phyloP scores from a whole-genome alignment of 176 grass and related monocot genomes.

The Guadua angustifolia region DNA sequence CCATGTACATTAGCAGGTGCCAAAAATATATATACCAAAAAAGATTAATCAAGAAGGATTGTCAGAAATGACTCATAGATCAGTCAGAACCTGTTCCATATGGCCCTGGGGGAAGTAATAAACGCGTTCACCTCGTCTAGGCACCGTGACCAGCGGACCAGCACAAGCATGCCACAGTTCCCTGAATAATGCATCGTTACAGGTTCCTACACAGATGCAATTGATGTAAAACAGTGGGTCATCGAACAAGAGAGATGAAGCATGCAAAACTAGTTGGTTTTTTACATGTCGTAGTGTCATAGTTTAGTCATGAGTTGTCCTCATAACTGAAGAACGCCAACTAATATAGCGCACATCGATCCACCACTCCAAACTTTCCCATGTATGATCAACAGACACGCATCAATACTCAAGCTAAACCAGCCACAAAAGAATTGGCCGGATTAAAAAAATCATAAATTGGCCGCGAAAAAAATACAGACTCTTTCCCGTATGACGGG shows the following conservation, averaged over 20 bases:
- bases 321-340: background rate
- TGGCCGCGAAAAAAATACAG: background rate
- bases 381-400: background rate
- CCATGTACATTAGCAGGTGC: background rate
- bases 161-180: constrained; percentile 96
- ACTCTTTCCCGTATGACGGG: background rate
- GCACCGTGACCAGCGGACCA: constrained; percentile 76
- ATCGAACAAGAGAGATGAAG: constrained; percentile 12
- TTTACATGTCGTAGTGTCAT: background rate
- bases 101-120: constrained; percentile 99
- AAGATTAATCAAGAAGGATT: background rate
- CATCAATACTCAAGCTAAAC: background rate
- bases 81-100: constrained; percentile 84
- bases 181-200: constrained; percentile 56
- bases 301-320: background rate
- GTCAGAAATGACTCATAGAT: constrained; percentile 1
- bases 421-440: background rate
- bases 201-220: constrained; percentile 43
- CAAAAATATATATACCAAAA: background rate
- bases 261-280: background rate
- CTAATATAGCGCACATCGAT: background rate
- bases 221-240: background rate
- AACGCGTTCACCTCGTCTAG: constrained; percentile 68
- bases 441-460: background rate
- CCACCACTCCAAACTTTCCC: background rate